phyloP scores from a whole-genome alignment of 2,329 filamentous ascomycete species.

The Botrytis pseudocinerea region DNA sequence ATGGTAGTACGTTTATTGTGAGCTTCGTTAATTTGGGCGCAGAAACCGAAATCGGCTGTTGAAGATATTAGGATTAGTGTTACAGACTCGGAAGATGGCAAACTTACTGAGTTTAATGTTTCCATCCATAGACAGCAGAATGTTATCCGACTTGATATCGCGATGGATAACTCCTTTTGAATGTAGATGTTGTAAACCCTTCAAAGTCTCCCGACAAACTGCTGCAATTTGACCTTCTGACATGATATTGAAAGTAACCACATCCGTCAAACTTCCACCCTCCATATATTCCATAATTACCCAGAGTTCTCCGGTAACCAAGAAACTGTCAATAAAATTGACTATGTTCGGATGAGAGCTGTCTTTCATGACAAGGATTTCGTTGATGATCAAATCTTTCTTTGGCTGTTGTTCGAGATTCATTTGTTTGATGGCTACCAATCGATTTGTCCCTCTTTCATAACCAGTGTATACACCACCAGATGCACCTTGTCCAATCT shows the following conservation, averaged over 20 bases:
- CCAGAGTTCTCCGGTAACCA: slow-evolving; percentile 89
- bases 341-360: slow-evolving; percentile 98
- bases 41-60: slow-evolving; percentile 95
- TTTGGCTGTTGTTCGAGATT: slow-evolving; percentile 97
- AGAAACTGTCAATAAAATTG: slow-evolving; percentile 97
- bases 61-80: slow-evolving; percentile 39
- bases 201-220: slow-evolving; percentile 89
- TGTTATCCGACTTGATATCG: slow-evolving; percentile 99
- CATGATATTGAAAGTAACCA: slow-evolving; percentile 99
- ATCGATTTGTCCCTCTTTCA: slow-evolving; percentile 77
- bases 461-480: slow-evolving; percentile 94
- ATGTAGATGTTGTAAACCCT: slow-evolving; percentile 90
- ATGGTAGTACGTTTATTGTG: slow-evolving; percentile 98
- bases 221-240: slow-evolving; percentile 95
- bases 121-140: slow-evolving; percentile 87
- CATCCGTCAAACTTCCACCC: slow-evolving; percentile 93
- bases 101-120: slow-evolving; percentile 94
- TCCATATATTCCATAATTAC: slow-evolving; percentile 99
- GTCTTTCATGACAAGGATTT: slow-evolving; percentile 98
- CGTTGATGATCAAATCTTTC: slow-evolving; percentile 98
- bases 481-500: slow-evolving; percentile 96
- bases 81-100: background rate
- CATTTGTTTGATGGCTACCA: slow-evolving; percentile 99
- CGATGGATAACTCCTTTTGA: slow-evolving; percentile 98
- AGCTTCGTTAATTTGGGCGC: slow-evolving; percentile 94